Conservation (phyloP, 2,329 filamentous ascomycete genomes). For the Pyrenophora tritici-repentis region DNA sequence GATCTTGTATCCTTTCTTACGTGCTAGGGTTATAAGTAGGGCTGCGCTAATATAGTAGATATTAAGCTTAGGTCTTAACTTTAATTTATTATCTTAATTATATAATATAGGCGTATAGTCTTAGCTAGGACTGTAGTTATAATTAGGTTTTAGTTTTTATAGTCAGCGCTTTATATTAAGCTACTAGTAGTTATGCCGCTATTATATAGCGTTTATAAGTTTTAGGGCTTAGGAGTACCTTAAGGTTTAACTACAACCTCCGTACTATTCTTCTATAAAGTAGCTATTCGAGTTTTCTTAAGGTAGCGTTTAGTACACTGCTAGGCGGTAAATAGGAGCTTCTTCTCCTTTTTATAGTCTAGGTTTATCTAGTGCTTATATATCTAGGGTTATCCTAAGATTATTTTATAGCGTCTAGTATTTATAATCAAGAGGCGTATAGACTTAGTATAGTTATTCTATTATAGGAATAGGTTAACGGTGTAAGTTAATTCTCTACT, state of each 20-base stretch:
- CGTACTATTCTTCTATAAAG: background rate
- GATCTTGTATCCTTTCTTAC: background rate
- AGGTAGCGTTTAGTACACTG: background rate
- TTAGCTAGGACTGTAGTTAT: background rate
- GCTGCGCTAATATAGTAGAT: background rate
- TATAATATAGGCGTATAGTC: background rate
- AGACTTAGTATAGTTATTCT: background rate
- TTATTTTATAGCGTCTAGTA: background rate
- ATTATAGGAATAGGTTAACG: background rate
- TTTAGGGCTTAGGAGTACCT: background rate
- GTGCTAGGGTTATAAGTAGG: background rate
- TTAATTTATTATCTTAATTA: background rate
- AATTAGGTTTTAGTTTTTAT: background rate
- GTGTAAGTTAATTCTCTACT: background rate
- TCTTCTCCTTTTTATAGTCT: background rate
- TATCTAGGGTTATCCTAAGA: background rate
- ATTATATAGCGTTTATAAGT: background rate
- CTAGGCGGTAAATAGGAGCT: background rate
- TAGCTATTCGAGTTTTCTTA: background rate
- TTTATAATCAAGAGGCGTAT: background rate
- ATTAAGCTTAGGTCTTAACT: background rate
- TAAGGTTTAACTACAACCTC: background rate
- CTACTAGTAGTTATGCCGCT: background rate
- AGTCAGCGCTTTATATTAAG: background rate
- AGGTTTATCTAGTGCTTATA: background rate